These are phyloP conservation scores for Willaertia magna DNA, from an alignment of 208 protist species.

Conservation along the genomic window DNA sequence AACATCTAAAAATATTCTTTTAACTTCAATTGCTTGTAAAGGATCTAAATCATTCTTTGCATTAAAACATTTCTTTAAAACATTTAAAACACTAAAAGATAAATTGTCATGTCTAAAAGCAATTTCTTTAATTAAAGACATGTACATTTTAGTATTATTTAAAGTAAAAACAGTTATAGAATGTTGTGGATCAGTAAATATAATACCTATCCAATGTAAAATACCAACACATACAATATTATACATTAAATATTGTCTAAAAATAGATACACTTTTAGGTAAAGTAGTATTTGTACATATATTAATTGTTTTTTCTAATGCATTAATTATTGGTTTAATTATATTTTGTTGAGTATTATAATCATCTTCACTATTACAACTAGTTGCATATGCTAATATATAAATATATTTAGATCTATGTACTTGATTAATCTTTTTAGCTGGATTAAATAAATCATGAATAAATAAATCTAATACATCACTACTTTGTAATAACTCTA, in stretches of 20 bases:
- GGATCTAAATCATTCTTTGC: neutral
- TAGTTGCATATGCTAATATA: neutral
- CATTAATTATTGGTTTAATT: neutral
- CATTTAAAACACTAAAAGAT: neutral
- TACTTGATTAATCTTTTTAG: neutral
- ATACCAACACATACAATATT: neutral
- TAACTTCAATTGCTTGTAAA: neutral
- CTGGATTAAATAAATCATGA: neutral
- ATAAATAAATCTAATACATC: neutral
- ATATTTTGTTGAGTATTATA: neutral
- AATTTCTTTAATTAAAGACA: neutral
- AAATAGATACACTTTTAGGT: neutral
- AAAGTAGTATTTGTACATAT: neutral
- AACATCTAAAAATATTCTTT: neutral
- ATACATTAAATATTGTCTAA: neutral
- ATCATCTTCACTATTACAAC: neutral
- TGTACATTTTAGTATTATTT: constrained; percentile 5
- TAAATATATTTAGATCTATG: neutral
- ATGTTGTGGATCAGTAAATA: neutral
- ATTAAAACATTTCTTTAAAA: neutral
- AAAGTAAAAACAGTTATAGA: neutral
- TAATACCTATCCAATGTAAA: neutral
- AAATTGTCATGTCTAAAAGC: neutral
- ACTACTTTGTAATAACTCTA: neutral
- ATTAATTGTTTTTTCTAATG: neutral